These are phyloP conservation scores for Wallemia mellicola DNA, from an alignment of 1,284 basidiomycete species.

Conservation along the genomic window DNA sequence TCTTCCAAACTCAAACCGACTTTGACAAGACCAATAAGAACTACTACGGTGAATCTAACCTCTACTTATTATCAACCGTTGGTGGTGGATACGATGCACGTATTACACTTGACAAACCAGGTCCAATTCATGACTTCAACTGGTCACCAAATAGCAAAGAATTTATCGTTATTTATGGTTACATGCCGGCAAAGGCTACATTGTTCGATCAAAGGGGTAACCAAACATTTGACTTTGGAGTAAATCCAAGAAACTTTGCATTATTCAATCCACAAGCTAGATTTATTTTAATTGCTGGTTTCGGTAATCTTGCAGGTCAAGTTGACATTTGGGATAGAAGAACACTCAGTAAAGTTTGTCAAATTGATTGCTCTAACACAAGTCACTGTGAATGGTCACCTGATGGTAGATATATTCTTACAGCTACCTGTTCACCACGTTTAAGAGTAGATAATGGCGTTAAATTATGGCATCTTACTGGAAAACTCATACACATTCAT, in stretches of 20 bases:
- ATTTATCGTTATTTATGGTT: slow-evolving; percentile 85
- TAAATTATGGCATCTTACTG: slow-evolving; percentile 80
- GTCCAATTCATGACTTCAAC: slow-evolving; percentile 80
- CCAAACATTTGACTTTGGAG: slow-evolving; percentile 65
- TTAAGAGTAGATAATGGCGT: slow-evolving; percentile 89
- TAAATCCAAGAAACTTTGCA: slow-evolving; percentile 66
- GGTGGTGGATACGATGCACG: slow-evolving; percentile 69
- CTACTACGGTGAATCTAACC: slow-evolving; percentile 88
- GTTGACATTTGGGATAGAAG: slow-evolving; percentile 76
- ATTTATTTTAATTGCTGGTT: slow-evolving; percentile 65
- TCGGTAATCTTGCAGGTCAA: slow-evolving; percentile 82
- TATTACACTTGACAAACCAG: slow-evolving; percentile 34
- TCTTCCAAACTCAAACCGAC: slow-evolving; percentile 78
- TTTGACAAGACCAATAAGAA: slow-evolving; percentile 91
- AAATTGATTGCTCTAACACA: slow-evolving; percentile 76
- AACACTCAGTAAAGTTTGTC: slow-evolving; percentile 47
- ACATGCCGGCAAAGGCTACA: slow-evolving; percentile 81
- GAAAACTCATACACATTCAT: slow-evolving; percentile 51
- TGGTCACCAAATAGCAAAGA: slow-evolving; percentile 97
- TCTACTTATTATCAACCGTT: slow-evolving; percentile 79
- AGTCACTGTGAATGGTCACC: slow-evolving; percentile 86
- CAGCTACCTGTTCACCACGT: slow-evolving; percentile 73
- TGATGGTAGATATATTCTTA: slow-evolving; percentile 70
- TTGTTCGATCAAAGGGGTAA: slow-evolving; percentile 75
- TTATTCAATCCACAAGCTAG: slow-evolving; percentile 83